These are phyloP conservation scores for Vitis amurensis DNA, from an alignment of 164 flowering plant genomes.

Conservation along the genomic window DNA sequence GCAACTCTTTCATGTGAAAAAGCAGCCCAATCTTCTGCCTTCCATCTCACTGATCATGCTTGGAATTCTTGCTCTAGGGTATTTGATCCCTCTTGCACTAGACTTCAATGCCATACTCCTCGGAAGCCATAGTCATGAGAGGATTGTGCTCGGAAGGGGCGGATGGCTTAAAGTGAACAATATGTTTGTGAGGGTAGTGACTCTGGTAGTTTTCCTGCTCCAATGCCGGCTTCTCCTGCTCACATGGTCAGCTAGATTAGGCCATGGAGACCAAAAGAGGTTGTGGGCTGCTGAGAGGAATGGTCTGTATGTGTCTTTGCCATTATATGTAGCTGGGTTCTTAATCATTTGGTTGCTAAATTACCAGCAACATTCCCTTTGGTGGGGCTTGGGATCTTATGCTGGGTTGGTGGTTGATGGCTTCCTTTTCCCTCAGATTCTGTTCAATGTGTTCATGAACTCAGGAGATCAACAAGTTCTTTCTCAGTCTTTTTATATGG, in stretches of 20 bases:
- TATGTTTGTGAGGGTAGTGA: constrained; percentile 11
- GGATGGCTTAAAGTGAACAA: constrained; percentile 26
- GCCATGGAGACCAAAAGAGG: constrained; percentile 24
- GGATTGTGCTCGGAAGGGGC: constrained; percentile 26
- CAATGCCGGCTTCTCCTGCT: constrained; percentile 60
- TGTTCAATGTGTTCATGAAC: constrained; percentile 47
- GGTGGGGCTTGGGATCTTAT: constrained; percentile 51
- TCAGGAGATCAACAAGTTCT: constrained; percentile 39
- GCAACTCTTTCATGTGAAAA: constrained; percentile 56
- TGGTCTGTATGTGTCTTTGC: constrained; percentile 30
- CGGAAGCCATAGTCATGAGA: constrained; percentile 15
- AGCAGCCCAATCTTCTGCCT: constrained; percentile 45
- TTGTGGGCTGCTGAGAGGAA: constrained; percentile 48
- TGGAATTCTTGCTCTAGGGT: constrained; percentile 52
- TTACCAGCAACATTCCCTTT: constrained; percentile 25
- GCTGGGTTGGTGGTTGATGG: constrained; percentile 65
- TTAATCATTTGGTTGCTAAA: constrained; percentile 36
- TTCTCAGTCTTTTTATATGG: constrained; percentile 47
- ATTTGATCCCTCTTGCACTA: constrained; percentile 56
- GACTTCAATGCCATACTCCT: constrained; percentile 62
- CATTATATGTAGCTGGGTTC: constrained; percentile 41
- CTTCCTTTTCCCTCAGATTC: constrained; percentile 68
- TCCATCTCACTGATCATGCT: constrained; percentile 62
- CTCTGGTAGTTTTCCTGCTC: constrained; percentile 47
- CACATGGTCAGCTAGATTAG: constrained; percentile 43